phyloP scores from a whole-genome alignment of 148 eudicot genomes.

The Dianthus caryophyllus region DNA sequence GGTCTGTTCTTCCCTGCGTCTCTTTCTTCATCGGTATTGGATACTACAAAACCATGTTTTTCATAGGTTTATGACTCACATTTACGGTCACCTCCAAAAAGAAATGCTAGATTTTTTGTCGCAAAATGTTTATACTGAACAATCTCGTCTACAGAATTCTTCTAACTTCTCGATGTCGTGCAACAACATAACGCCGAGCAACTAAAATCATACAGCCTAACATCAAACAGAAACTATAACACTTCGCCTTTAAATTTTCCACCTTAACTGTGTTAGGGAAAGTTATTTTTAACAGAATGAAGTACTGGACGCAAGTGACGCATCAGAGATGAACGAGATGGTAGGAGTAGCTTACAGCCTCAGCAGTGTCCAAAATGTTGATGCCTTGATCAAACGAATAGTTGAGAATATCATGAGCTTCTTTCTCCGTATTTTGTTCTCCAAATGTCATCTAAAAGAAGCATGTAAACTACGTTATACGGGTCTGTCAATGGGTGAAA shows the following conservation, averaged over 20 bases:
- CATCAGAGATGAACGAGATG: slow-evolving; percentile 12
- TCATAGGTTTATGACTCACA: not conserved
- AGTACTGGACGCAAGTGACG: not conserved
- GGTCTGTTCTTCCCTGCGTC: slow-evolving; percentile 90
- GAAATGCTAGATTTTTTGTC: not conserved
- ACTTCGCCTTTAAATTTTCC: not conserved
- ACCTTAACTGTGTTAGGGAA: not conserved
- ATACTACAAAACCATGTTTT: slow-evolving; percentile 43
- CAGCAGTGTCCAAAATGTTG: slow-evolving; percentile 80
- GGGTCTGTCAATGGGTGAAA: not conserved
- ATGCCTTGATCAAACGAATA: slow-evolving; percentile 84
- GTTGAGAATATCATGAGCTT: slow-evolving; percentile 81
- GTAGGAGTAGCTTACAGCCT: slow-evolving; percentile 50
- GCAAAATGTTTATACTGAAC: not conserved
- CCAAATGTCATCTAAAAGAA: slow-evolving; percentile 87
- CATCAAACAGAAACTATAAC: not conserved
- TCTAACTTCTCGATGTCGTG: not conserved
- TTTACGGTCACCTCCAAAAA: not conserved
- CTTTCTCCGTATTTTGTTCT: slow-evolving; percentile 91
- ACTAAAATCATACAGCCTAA: not conserved
- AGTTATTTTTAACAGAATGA: not conserved
- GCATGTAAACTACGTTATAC: not conserved
- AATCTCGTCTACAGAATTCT: not conserved
- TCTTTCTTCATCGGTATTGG: slow-evolving; percentile 86
- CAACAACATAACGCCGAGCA: not conserved